Percentiles rank a stretch among this genome's conserved stretches.
Evolutionary conservation across 2,329 filamentous ascomycete species (phyloP).

Genomic region (Coniella lustricola): DNA sequence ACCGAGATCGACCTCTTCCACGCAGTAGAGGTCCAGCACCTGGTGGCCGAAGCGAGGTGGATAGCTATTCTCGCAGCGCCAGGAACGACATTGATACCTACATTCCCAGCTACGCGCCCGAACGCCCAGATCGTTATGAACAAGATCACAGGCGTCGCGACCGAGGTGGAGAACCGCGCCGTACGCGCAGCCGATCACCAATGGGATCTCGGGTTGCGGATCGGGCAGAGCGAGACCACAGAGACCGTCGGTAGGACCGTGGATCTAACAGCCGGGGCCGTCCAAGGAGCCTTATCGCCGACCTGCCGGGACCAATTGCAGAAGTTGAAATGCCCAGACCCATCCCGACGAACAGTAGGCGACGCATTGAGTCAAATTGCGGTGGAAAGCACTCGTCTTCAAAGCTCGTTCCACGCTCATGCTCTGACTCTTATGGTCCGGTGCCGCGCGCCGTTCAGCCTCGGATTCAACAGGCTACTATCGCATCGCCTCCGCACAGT

Average conservation of each 20-base stretch:
- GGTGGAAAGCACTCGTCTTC: too few relatives aligned
- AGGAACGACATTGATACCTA: conserved; percentile 39
- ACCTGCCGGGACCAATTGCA: too few relatives aligned
- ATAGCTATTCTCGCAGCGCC: conserved; percentile 19
- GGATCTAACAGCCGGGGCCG: conserved; percentile 23
- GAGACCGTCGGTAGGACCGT: conserved; percentile 27
- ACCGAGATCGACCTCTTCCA: conserved; percentile 25
- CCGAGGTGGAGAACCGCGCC: conserved; percentile 4
- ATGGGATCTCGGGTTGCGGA: conserved; percentile 3
- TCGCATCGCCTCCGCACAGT: too few relatives aligned
- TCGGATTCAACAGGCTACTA: too few relatives aligned
- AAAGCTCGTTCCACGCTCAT: too few relatives aligned
- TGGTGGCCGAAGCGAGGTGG: conserved; percentile 25
- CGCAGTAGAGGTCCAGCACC: conserved; percentile 26
- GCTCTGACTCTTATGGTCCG: too few relatives aligned
- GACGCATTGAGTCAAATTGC: too few relatives aligned
- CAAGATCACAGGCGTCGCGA: conserved; percentile 17
- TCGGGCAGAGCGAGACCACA: conserved; percentile 12
- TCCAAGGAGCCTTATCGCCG: conserved; percentile 19
- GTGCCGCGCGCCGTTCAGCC: too few relatives aligned
- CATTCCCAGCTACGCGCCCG: conserved; percentile 39
- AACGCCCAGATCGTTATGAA: conserved; percentile 32
- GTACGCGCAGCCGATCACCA: conserved; percentile 14
- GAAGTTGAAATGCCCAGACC: too few relatives aligned
- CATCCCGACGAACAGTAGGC: too few relatives aligned